Base-by-base conservation (phyloP, 2,329 filamentous ascomycete species). In the Lasiodiplodia sp. region DNA sequence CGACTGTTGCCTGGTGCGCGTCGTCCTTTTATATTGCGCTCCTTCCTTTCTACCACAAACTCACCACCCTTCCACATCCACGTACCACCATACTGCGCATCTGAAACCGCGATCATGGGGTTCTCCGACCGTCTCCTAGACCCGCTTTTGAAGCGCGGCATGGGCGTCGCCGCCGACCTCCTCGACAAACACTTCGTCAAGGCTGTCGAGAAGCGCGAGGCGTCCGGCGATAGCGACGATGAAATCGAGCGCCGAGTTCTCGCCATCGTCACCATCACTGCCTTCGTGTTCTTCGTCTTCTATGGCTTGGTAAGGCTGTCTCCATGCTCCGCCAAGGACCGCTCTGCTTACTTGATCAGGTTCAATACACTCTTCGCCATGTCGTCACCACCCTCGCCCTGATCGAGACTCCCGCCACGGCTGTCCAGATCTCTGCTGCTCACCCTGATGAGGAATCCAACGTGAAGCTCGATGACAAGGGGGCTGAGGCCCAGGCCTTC, bases 361-460 rank as follows among this genome's bases (percentile, higher is more conserved):
- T 79, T 34, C 75, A 77, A 14, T 92, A 91, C 79, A 88, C 86
- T 55, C 86, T 89, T 71, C 85, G 85, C 68, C 79, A 85, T 68
- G 82, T 92, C 67, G 81, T 91, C 55, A 84, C 86, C 1, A 87
- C 87, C 6, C 84, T 92, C 52, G 84, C 88, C 70, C 88, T 89
- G 80, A 83, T 92, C 73, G 90, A 92, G 78, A 86, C 86, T 57
- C 84, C 86, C 47, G 81, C 84, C 71, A 84, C 84, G 31, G 84
- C 84, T 64, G 84, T 82, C 70, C 80, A 82, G 71, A 75, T 84
- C 71, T 78, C 80, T 31, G 79, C 87, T 66, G 80, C 85, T 64
- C 83, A 87, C 73, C 82, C 85, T 71, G 76, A 81, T 49, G 71
- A 77, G 60, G 75, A 77, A 25, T 74, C 80, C 40, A 82, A 84